phyloP scores from a whole-genome alignment of 31 red algal species.

The Endocladia muricata region DNA sequence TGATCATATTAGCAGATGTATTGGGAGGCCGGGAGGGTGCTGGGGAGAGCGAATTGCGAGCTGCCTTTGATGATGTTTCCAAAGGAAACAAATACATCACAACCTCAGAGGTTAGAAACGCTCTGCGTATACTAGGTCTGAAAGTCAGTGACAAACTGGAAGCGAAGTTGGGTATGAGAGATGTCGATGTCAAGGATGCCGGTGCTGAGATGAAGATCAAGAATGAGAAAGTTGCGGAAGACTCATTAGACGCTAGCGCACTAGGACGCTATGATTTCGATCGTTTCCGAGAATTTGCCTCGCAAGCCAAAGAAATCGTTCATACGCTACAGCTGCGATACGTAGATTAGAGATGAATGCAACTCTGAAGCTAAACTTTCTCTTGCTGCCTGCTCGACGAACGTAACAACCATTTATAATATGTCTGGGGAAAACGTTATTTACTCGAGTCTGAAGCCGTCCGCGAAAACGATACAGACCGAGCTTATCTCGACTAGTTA shows the following conservation, averaged over 20 bases:
- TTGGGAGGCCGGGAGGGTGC: conserved; percentile 84
- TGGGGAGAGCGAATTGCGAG: conserved; percentile 64
- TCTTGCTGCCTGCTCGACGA: too few relatives aligned
- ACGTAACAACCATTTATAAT: too few relatives aligned
- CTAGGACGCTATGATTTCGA: conserved; percentile 70
- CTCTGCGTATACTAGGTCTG: conserved; percentile 81
- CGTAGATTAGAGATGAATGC: conserved; percentile 47
- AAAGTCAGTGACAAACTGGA: conserved; percentile 93
- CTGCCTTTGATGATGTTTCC: conserved; percentile 71
- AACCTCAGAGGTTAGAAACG: conserved; percentile 65
- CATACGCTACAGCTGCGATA: conserved; percentile 90
- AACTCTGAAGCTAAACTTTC: too few relatives aligned
- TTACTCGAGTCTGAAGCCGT: too few relatives aligned
- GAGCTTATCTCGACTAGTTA: too few relatives aligned
- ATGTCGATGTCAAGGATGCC: conserved; percentile 70
- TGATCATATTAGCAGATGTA: conserved; percentile 93
- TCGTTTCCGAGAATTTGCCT: conserved; percentile 76
- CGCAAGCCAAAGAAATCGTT: conserved; percentile 83
- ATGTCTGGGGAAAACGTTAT: too few relatives aligned
- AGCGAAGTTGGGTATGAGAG: conserved; percentile 78
- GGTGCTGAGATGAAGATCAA: conserved; percentile 33
- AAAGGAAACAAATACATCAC: conserved; percentile 66
- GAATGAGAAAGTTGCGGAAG: conserved; percentile 11
- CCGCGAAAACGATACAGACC: too few relatives aligned
- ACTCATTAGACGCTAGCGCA: background rate